Conservation (phyloP, 2,329 filamentous ascomycete genomes). For the Coniochaeta sp. region DNA sequence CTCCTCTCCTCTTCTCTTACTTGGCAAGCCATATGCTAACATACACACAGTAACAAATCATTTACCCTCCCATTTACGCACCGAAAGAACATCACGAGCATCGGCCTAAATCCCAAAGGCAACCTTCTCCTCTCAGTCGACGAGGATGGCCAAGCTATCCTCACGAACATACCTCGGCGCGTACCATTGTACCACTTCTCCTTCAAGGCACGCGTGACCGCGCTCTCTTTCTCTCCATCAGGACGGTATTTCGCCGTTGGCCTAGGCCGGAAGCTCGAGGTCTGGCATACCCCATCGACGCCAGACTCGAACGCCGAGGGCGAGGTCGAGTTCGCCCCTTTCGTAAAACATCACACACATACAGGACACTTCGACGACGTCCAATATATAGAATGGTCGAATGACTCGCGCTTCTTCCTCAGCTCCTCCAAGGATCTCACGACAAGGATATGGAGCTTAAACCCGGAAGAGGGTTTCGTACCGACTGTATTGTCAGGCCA, state of each 20-base stretch:
- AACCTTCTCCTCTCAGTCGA: conserved; percentile 91
- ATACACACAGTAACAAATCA: conserved; percentile 64
- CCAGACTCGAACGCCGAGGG: conserved; percentile 73
- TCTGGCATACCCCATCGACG: conserved; percentile 92
- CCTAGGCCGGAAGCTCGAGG: conserved; percentile 79
- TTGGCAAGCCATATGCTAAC: not conserved
- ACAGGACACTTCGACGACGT: conserved; percentile 85
- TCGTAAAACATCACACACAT: conserved; percentile 80
- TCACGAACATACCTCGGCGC: conserved; percentile 82
- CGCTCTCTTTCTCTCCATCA: conserved; percentile 84
- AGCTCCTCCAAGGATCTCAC: conserved; percentile 89
- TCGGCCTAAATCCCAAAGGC: conserved; percentile 83
- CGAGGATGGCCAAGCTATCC: conserved; percentile 86
- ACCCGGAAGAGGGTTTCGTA: conserved; percentile 78
- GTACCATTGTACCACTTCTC: conserved; percentile 91
- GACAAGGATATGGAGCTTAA: conserved; percentile 87
- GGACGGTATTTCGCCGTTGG: conserved; percentile 87
- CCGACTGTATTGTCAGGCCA: conserved; percentile 89
- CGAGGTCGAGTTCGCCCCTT: conserved; percentile 90
- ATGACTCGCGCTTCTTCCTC: conserved; percentile 91
- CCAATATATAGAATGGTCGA: conserved; percentile 86
- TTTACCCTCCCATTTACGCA: conserved; percentile 85
- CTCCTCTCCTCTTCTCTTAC: not conserved
- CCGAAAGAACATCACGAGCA: conserved; percentile 82
- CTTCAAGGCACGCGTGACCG: conserved; percentile 76